phyloP scores from a whole-genome alignment of 768 basidiomycete genomes.

The Termitomyces sp. region DNA sequence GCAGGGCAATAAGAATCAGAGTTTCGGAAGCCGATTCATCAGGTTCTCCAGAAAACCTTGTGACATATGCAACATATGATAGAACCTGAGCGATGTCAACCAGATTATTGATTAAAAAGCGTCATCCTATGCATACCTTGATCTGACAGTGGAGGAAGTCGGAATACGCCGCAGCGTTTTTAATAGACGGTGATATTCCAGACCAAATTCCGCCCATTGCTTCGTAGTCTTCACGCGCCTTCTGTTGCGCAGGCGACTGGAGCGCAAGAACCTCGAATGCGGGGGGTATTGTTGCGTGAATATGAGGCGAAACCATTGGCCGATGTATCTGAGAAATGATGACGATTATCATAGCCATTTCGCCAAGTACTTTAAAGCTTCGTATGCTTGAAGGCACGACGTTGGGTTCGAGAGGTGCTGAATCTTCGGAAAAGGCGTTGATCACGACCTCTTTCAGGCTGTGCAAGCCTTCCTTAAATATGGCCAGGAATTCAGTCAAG shows the following conservation, averaged over 20 bases:
- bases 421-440: slow-evolving; percentile 69
- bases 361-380: slow-evolving; percentile 91
- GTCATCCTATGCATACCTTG: slow-evolving; percentile 51
- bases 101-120: slow-evolving; percentile 1
- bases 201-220: slow-evolving; percentile 80
- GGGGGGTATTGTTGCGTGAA: slow-evolving; percentile 68
- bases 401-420: slow-evolving; percentile 47
- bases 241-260: slow-evolving; percentile 76
- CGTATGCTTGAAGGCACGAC: slow-evolving; percentile 62
- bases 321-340: slow-evolving; percentile 84
- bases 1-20: slow-evolving; percentile 71
- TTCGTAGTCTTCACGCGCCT: slow-evolving; percentile 71
- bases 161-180: slow-evolving; percentile 65
- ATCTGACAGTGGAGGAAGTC: slow-evolving; percentile 88
- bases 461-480: slow-evolving; percentile 73
- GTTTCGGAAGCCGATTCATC: slow-evolving; percentile 74
- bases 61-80: slow-evolving; percentile 87
- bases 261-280: slow-evolving; percentile 74
- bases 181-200: slow-evolving; percentile 72
- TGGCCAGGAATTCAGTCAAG: slow-evolving; percentile 70
- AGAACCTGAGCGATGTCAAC: slow-evolving; percentile 53
- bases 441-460: slow-evolving; percentile 70
- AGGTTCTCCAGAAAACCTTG: slow-evolving; percentile 55
- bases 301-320: slow-evolving; percentile 52
- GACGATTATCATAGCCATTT: slow-evolving; percentile 89